Conservation (phyloP, 1,284 basidiomycete species). For the Amylostereum areolatum region DNA sequence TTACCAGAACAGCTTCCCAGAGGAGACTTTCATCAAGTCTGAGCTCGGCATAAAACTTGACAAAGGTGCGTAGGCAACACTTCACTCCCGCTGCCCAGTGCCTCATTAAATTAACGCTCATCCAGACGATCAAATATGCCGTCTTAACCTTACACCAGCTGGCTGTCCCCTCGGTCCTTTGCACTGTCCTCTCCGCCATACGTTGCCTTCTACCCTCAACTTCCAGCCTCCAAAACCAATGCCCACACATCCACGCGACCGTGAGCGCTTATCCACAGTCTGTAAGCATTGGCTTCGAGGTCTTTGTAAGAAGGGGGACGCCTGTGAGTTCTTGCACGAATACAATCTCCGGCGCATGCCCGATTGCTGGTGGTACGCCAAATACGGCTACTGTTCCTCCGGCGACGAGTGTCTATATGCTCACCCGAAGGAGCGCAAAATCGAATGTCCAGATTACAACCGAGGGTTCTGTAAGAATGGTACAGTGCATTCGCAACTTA, state of each 20-base stretch:
- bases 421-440: conserved; percentile 90
- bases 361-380: conserved; percentile 99
- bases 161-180: conserved; percentile 86
- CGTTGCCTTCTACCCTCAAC: conserved; percentile 77
- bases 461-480: conserved; percentile 93
- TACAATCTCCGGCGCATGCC: conserved; percentile 98
- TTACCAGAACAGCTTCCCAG: conserved; percentile 86
- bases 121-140: conserved; percentile 88
- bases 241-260: conserved; percentile 76
- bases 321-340: conserved; percentile 98
- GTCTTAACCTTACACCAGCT: conserved; percentile 68
- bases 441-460: conserved; percentile 94
- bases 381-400: conserved; percentile 96
- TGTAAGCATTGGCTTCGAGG: conserved; percentile 99
- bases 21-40: conserved; percentile 81
- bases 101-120: background rate
- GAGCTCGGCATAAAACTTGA: conserved; percentile 88
- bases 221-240: conserved; percentile 82
- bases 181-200: conserved; percentile 89
- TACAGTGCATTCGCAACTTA: conserved; percentile 21
- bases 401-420: conserved; percentile 98
- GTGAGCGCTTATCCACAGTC: conserved; percentile 88
- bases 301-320: conserved; percentile 96
- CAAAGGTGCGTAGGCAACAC: conserved; percentile 52
- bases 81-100: background rate